These are phyloP conservation scores for Lipomyces kockii DNA, from an alignment of 805 yeast species.

Conservation along the genomic window DNA sequence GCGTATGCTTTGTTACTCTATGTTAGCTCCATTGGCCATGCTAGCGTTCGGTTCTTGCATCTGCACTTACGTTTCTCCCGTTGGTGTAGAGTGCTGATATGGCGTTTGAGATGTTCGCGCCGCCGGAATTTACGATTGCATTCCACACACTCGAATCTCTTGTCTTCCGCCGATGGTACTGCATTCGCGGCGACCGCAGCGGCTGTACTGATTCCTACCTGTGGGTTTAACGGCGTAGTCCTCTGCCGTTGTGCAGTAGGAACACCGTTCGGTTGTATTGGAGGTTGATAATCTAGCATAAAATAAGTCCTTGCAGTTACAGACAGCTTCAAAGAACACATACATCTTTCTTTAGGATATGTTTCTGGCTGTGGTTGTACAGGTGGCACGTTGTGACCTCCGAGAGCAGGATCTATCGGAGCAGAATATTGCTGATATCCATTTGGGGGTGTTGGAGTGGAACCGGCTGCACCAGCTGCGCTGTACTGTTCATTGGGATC, in stretches of 20 bases:
- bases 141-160: conserved; percentile 59
- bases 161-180: conserved; percentile 23
- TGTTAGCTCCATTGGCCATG: neutral
- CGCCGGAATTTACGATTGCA: conserved; percentile 72
- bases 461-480: conserved; percentile 8
- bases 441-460: neutral
- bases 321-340: conserved; percentile 4
- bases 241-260: neutral
- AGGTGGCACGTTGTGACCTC: conserved; percentile 9
- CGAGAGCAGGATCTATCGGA: conserved; percentile 26
- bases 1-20: conserved; percentile 49
- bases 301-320: neutral
- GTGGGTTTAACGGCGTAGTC: neutral
- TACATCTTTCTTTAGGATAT: conserved; percentile 19
- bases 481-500: conserved; percentile 17
- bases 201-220: neutral
- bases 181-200: conserved; percentile 8
- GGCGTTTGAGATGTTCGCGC: conserved; percentile 78
- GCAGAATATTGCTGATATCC: conserved; percentile 17
- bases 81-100: conserved; percentile 70
- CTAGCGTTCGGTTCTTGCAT: neutral
- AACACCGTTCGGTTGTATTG: conserved; percentile 10
- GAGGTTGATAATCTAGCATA: conserved; percentile 18
- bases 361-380: conserved; percentile 11
- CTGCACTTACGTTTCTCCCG: conserved; percentile 58